Base-by-base conservation (phyloP, 257 asterid genomes). In the Leonotis leonurus region DNA sequence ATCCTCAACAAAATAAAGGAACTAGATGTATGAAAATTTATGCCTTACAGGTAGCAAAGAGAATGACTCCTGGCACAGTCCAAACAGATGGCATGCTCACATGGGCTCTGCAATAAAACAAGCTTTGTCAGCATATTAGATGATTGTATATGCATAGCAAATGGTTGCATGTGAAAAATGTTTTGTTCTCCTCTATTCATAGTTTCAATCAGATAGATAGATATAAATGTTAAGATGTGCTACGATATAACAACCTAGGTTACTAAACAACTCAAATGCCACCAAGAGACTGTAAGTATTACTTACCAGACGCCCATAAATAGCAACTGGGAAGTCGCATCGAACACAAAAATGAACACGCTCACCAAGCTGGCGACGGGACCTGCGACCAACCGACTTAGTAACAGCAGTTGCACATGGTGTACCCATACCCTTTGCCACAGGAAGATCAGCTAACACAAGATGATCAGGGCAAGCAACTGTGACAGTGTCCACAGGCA, bases 401-500 rank as follows among this genome's bases (percentile, higher is more conserved):
- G 75, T 50, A 10, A 70, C 68, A 30, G 97, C 81, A 62, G 74
- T 67, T 13, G 85, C 73, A 67, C 69, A 65, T 35, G 87, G 77
- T 26, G 82, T 60, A 50, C 99, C 99, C 41, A 93, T 76, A 69
- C 88, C 73, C 81, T 93, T 93, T 25, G 99, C 97, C 46, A 93
- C 97, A 41, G 97, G 95, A 70, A 93, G 96, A 77, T 93, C 99
- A 33, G 99, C 90, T 62, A 93, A 53, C 67, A 89, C 80, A 65
- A 93, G 96, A 76, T 93, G 97, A 71, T 85, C 97, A 6, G 99
- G 99, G 68, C 97, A 93, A 3, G 97, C 96, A 61, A 93, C 99
- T 11, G 91, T 93, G 36, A 89, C 87, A n/a, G 70, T 65, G 46
- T 89, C 99, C 55, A 61, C 77, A 11, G 78, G 72, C 69, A 66